These are phyloP conservation scores for Miscanthus lutarioriparius DNA, from an alignment of 176 grass and related monocot species.

Conservation along the genomic window DNA sequence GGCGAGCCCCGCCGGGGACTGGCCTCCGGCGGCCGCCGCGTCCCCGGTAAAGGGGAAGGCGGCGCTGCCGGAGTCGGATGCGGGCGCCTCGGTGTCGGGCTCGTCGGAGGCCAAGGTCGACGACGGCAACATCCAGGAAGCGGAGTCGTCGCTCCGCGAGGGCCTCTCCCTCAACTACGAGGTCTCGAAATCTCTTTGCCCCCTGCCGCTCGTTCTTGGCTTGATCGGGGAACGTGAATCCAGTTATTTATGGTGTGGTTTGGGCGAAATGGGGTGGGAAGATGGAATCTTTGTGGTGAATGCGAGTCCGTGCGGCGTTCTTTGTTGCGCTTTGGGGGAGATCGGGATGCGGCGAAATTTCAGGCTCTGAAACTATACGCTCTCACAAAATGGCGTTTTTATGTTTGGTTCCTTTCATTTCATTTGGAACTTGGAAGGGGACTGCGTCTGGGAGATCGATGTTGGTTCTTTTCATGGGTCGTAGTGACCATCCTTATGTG, in stretches of 20 bases:
- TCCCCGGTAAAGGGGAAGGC: constrained; percentile 60
- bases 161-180: constrained; percentile 99
- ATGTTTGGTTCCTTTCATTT: not conserved
- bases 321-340: constrained; percentile 1
- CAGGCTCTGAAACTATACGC: not conserved
- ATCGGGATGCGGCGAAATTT: constrained; percentile 13
- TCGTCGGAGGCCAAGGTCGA: constrained; percentile 70
- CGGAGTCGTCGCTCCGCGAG: constrained; percentile 95
- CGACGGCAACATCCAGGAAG: constrained; percentile 95
- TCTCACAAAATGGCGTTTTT: not conserved
- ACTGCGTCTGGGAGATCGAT: not conserved
- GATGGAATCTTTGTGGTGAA: constrained; percentile 9
- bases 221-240: constrained; percentile 7
- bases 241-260: not conserved
- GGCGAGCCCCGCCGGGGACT: constrained; percentile 32
- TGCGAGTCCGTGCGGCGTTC: not conserved
- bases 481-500: not conserved
- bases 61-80: constrained; percentile 41
- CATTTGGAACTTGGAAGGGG: not conserved
- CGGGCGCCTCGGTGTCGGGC: constrained; percentile 45
- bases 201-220: not conserved
- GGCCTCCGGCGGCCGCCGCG: constrained; percentile 34
- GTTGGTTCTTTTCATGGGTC: not conserved
- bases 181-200: constrained; percentile 31
- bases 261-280: not conserved